phyloP scores from a whole-genome alignment of 495 filamentous ascomycete species.

The Xylaria bambusicola region DNA sequence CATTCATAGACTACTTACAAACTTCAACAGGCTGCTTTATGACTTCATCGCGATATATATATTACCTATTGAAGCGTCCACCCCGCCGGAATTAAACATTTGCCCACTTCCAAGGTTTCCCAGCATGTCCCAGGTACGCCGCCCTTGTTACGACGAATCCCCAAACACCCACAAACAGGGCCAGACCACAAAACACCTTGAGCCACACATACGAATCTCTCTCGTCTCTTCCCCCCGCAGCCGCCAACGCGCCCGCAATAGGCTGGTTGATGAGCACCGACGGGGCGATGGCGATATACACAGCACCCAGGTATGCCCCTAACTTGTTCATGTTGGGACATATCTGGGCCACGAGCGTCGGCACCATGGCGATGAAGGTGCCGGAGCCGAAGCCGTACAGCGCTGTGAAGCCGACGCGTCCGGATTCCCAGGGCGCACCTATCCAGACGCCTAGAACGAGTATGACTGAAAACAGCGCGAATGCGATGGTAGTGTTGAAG shows the following conservation, averaged over 20 bases:
- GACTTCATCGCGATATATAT: too few relatives aligned
- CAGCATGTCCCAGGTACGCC: neutral
- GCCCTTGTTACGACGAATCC: conserved; percentile 4
- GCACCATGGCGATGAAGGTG: conserved; percentile 27
- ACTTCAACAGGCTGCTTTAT: too few relatives aligned
- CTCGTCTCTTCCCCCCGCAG: neutral
- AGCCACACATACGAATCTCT: conserved; percentile 16
- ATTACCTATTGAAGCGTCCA: too few relatives aligned
- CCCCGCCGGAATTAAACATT: too few relatives aligned
- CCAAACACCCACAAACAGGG: conserved; percentile 3
- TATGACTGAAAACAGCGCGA: conserved; percentile 52
- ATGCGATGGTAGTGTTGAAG: conserved; percentile 59
- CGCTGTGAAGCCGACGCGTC: conserved; percentile 59
- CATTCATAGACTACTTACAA: too few relatives aligned
- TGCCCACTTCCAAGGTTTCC: neutral
- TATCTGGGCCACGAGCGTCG: conserved; percentile 26
- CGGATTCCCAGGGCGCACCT: conserved; percentile 49
- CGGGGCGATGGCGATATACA: conserved; percentile 19
- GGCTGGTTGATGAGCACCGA: conserved; percentile 17
- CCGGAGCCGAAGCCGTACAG: conserved; percentile 58
- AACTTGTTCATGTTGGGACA: conserved; percentile 25
- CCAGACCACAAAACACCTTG: conserved; percentile 13
- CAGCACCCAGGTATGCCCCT: conserved; percentile 24
- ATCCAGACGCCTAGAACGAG: conserved; percentile 65
- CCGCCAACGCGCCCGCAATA: conserved; percentile 13